Evolutionary conservation across 371 early-diverging fungal species (phyloP).

Genomic region (Dichotomocladium elegans): DNA sequence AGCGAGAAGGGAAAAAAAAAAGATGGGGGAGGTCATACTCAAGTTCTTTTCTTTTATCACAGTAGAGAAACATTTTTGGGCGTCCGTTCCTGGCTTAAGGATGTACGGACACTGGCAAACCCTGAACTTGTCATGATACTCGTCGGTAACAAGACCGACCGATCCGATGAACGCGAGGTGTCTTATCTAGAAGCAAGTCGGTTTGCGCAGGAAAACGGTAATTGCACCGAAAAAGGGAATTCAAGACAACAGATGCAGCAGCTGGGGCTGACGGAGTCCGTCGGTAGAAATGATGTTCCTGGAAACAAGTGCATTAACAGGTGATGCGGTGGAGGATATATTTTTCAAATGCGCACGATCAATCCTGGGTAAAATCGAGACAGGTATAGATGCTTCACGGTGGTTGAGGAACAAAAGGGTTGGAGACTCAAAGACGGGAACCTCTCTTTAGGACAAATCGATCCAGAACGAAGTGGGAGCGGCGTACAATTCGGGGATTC

Average conservation of each 20-base stretch:
- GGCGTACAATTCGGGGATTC: constrained; percentile 65
- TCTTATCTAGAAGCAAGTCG: constrained; percentile 63
- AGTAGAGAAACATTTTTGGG: constrained; percentile 58
- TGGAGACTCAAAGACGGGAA: background rate
- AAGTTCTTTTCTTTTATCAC: background rate
- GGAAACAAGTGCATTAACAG: constrained; percentile 60
- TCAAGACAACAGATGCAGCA: background rate
- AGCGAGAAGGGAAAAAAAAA: background rate
- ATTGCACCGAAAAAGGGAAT: background rate
- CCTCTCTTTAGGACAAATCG: constrained; percentile 43
- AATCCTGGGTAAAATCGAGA: constrained; percentile 59
- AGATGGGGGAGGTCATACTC: background rate
- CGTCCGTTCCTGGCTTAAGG: constrained; percentile 60
- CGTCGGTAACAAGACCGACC: constrained; percentile 74
- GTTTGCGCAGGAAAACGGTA: constrained; percentile 68
- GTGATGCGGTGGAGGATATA: constrained; percentile 59
- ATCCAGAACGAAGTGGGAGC: constrained; percentile 60
- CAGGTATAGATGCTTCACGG: constrained; percentile 25
- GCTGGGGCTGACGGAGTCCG: too few species aligned
- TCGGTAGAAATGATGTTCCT: constrained; percentile 56
- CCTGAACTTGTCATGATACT: constrained; percentile 63
- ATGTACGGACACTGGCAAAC: constrained; percentile 62
- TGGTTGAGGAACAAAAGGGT: background rate
- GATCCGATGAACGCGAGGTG: constrained; percentile 57
- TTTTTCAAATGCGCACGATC: constrained; percentile 61